Evolutionary conservation across 1,139 yeast genomes (phyloP), one percentile per base, ranked within the genome.

Genomic region (Sugiyamaella pinicola): DNA sequence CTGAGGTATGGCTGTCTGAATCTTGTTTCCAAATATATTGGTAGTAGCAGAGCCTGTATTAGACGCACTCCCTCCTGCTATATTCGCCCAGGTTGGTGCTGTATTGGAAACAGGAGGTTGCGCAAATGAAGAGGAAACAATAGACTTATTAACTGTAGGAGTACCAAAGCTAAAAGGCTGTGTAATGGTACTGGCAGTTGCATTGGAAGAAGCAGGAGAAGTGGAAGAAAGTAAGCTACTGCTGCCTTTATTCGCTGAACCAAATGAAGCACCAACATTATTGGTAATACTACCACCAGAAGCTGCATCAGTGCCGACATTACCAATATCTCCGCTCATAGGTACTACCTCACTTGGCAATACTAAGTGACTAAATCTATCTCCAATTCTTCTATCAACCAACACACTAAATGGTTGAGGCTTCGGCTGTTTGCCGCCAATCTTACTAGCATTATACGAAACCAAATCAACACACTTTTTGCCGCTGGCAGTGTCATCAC

Each of bases 391-490:
- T 2, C 58, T 56, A 56, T 85, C 82, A 18, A 87, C 73, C 51
- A 76, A 77, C 1, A 63, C 56, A 0, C 90, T 79, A 64, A 75
- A 84, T 0, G 85, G 77, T 56, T 83, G 91, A 17, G 80, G 65
- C 52, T 72, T 57, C 1, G 79, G 74, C 65, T 77, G 64, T 74
- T 82, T 64, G 71, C 80, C 66, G 57, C 63, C 71, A 50, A 57
- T 80, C 75, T 53, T 73, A 69, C 52, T 77, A 70, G 55, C 69
- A 26, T 78, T 74, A 61, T 83, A 78, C 44, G 84, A 76, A 53
- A 79, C 77, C 39, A 89, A 69, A 57, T 85, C 90, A 12, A 87
- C 75, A 48, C 77, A 67, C 1, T 69, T 55, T 1, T 68, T 56
- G 10, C 76, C 80, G 34, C 72, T 74, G 4, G 35, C 4, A 9